Base-by-base conservation (phyloP, 2,329 filamentous ascomycete genomes). In the Sporothrix luriei region DNA sequence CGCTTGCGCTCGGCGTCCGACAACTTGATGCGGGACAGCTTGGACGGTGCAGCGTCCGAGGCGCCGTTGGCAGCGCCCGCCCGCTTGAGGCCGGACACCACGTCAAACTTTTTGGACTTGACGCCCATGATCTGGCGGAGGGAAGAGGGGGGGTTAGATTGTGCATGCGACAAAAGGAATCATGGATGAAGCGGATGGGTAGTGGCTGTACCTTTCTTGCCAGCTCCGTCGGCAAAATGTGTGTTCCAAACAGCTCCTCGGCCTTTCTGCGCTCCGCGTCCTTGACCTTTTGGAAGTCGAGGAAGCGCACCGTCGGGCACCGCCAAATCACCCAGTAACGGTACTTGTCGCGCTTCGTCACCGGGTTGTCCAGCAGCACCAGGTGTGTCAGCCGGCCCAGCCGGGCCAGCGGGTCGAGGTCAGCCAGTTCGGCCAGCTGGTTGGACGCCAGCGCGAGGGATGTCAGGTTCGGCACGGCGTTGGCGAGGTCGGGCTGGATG, bases 291-390 rank as follows among this genome's bases (percentile, higher is more conserved):
- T 88, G 85, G 78, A 93, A 97, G 80, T 99, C 95, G 64, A 99
- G 85, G 80, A 97, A 98, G 57, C 94, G 90, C 55, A 99, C 88
- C 4, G 85, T 86, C 0, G 93, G 93, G 78, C 91, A 92, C 73
- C 90, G 88, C 91, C 92, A 97, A 71, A 99, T 87, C 38, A 97
- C 83, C 90, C 92, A 99, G 78, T 91, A 90, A 68, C 95, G 90
- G 82, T 98, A 99, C 80, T 97, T 84, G 93, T 98, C 94, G 81
- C 94, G 97, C 83, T 91, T 91, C 29, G 91, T 88, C 9, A 98
- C 91, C 0, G 95, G 94, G 78, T 98, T 98, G 72, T 96, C 94
- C 69, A 91, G 78, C 78, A 98, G 78, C 51, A 91, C 88, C 75
- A 99, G 79, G 80, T 97, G 93, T 70, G 90, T 93, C 79, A 99